Conservation (phyloP, 1,139 yeast species). For the Magnusiomyces suaveolens region DNA sequence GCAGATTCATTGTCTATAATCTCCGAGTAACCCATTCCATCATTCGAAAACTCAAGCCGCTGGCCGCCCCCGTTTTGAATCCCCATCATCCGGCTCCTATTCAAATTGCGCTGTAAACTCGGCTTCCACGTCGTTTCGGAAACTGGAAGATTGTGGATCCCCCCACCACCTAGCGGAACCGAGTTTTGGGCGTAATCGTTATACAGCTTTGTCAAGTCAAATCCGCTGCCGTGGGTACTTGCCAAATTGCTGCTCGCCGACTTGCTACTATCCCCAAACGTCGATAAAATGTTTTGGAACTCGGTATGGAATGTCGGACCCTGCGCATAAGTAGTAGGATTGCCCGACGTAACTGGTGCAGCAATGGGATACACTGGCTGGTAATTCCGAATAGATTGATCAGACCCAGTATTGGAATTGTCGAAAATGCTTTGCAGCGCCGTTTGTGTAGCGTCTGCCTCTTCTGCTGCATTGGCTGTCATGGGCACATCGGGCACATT, state of each 20-base stretch:
- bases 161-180: neutral
- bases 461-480: no score
- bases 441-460: no score
- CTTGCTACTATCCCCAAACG: neutral
- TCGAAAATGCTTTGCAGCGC: no score
- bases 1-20: neutral
- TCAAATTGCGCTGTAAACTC: neutral
- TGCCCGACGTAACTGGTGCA: no score
- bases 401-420: no score
- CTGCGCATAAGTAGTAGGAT: neutral
- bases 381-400: no score
- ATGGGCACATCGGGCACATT: no score
- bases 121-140: constrained; percentile 5
- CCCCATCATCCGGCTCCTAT: neutral
- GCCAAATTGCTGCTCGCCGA: no score
- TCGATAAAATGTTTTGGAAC: neutral
- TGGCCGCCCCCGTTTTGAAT: neutral
- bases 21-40: neutral
- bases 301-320: neutral
- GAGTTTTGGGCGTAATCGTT: neutral
- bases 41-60: neutral
- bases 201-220: neutral
- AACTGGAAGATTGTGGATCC: neutral
- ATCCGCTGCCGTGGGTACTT: neutral
- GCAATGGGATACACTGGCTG: no score